A percentile compares a stretch with the other conserved stretches of the same genome.
Conservation (phyloP, 331 rosid genomes). For the Rosa hybrid region DNA sequence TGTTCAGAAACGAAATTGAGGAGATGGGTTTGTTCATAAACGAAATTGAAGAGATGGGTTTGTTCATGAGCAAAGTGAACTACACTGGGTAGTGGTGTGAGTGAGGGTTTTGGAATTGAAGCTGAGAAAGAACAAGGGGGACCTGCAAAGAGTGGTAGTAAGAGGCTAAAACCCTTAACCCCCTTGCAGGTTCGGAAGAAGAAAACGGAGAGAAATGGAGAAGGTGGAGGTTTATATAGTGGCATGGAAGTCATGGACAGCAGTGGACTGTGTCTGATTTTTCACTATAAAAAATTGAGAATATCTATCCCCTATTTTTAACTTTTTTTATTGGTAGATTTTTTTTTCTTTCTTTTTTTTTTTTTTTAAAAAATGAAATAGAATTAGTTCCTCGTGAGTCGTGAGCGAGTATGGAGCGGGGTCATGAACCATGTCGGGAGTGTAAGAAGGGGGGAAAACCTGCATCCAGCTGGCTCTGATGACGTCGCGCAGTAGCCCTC, state of each 20-base stretch:
- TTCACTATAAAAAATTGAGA: background rate
- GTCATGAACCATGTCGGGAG: constrained; percentile 8
- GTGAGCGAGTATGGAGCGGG: constrained; percentile 4
- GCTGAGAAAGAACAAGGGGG: background rate
- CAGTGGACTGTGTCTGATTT: background rate
- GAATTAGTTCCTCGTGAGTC: background rate
- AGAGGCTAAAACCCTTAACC: constrained; percentile 10
- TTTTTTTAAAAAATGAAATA: too few species aligned
- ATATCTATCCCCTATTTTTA: background rate
- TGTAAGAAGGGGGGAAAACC: background rate
- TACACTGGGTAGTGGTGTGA: background rate
- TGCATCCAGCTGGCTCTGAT: background rate
- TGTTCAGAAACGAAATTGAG: background rate
- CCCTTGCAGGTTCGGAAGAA: constrained; percentile 14
- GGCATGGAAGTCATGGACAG: background rate
- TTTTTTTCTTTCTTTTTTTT: too few species aligned
- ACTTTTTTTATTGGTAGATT: background rate
- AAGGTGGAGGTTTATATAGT: constrained; percentile 41
- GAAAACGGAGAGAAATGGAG: background rate
- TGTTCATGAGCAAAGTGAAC: background rate
- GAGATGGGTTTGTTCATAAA: background rate
- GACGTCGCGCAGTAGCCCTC: background rate
- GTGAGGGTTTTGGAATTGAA: background rate
- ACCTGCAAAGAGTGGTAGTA: constrained; percentile 6
- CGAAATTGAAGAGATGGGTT: background rate